A percentile compares a stretch with the other conserved stretches of the same genome.
Conservation (phyloP, 441 rosid species). For the Brassica balearica region DNA sequence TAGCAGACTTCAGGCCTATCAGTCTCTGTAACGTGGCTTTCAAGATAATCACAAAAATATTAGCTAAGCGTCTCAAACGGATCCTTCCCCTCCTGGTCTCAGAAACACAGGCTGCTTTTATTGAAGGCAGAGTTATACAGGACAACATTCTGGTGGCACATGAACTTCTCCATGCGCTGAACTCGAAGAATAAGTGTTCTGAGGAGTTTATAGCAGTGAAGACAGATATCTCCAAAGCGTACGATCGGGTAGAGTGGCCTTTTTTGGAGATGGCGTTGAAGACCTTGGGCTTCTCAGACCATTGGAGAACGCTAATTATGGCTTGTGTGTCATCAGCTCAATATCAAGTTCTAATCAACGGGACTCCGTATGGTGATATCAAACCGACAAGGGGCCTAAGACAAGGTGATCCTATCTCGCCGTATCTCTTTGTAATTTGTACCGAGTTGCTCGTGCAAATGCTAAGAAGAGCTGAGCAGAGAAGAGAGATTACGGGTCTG, state of each 20-base stretch:
- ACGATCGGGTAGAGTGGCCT: background rate
- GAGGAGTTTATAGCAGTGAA: too few species aligned
- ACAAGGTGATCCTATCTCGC: background rate
- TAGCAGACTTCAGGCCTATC: too few species aligned
- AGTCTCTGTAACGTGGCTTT: too few species aligned
- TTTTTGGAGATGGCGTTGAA: background rate
- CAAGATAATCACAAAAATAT: too few species aligned
- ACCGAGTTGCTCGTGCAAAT: background rate
- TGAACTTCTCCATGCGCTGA: too few species aligned
- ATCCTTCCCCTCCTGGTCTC: too few species aligned
- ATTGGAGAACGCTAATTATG: background rate
- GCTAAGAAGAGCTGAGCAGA: background rate
- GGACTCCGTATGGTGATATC: background rate
- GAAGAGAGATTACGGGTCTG: background rate
- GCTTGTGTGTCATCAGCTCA: background rate
- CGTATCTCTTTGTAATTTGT: background rate
- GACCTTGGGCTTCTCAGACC: background rate
- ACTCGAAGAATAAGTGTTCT: too few species aligned
- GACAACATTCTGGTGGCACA: too few species aligned
- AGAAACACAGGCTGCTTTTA: too few species aligned
- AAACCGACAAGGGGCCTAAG: background rate
- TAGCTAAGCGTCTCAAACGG: too few species aligned
- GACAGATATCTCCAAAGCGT: background rate
- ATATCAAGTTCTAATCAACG: background rate
- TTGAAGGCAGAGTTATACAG: too few species aligned